Conservation (phyloP, 495 filamentous ascomycete genomes). For the Jackrogersella multiformis region DNA sequence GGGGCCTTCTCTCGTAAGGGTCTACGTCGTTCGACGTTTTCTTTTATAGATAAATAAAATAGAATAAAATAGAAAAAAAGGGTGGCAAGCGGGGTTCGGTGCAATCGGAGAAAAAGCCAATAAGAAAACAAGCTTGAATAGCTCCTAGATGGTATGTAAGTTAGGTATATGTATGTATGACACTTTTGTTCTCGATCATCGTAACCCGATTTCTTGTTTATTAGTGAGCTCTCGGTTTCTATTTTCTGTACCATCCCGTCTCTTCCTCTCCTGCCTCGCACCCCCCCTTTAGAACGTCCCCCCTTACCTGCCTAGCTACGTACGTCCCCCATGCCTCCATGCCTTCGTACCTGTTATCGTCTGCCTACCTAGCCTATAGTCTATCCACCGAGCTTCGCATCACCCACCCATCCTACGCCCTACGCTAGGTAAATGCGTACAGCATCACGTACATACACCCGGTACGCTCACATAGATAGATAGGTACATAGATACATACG, state of each 20-base stretch:
- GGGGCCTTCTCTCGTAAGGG: constrained; percentile 6
- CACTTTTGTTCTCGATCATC: constrained; percentile 13
- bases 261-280: constrained; percentile 14
- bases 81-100: constrained; percentile 37
- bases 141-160: constrained; percentile 1
- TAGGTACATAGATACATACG: background rate
- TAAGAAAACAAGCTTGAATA: background rate
- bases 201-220: constrained; percentile 3
- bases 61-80: no score
- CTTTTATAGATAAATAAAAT: background rate
- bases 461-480: background rate
- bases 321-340: constrained; percentile 1
- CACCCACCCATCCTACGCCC: background rate
- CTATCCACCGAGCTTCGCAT: background rate
- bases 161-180: no score
- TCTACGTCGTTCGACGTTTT: constrained; percentile 16
- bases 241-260: constrained; percentile 22
- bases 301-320: constrained; percentile 23
- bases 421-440: background rate
- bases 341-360: background rate
- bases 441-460: background rate
- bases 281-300: constrained; percentile 6
- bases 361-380: no score
- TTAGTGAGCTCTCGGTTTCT: constrained; percentile 14
- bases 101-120: constrained; percentile 13